Conservation (phyloP, 1,139 yeast species). For the Eremothecium coryli region DNA sequence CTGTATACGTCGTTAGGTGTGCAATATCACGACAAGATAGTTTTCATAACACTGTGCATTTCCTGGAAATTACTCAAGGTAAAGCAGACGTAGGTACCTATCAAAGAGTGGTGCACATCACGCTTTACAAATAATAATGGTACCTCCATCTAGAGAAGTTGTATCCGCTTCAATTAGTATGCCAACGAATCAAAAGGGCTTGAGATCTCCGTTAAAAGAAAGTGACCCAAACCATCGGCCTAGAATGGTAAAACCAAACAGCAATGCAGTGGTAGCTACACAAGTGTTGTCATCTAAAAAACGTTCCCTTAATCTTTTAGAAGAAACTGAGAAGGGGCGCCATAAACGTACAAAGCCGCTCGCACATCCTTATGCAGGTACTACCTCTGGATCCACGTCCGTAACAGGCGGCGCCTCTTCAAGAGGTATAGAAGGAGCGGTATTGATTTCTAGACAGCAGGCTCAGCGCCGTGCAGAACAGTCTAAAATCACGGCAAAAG, state of each 20-base stretch:
- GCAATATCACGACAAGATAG: no score
- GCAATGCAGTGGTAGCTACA: conserved; percentile 4
- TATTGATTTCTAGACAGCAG: conserved; percentile 5
- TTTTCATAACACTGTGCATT: no score
- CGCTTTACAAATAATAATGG: no score
- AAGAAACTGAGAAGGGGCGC: conserved; percentile 8
- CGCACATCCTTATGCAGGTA: background rate
- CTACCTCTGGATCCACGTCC: background rate
- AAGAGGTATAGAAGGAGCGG: conserved; percentile 28
- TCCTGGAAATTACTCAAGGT: no score
- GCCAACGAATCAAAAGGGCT: no score
- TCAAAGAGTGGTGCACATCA: no score
- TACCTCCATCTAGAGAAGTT: no score
- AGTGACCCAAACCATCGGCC: conserved; percentile 25
- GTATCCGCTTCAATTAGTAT: no score
- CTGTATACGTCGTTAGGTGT: no score
- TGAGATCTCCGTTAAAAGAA: conserved; percentile 27
- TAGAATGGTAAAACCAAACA: conserved; percentile 5
- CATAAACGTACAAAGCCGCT: conserved; percentile 12
- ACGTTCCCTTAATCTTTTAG: conserved; percentile 18
- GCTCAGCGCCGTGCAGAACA: conserved; percentile 9
- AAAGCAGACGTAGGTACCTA: no score
- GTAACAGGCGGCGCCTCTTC: conserved; percentile 6
- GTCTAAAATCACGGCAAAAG: conserved; percentile 26
- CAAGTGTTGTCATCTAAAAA: conserved; percentile 13